Evolutionary conservation across 75 land plant species (phyloP), one percentile per base, ranked within the genome.

Genomic region (Selaginella moellendorffii): DNA sequence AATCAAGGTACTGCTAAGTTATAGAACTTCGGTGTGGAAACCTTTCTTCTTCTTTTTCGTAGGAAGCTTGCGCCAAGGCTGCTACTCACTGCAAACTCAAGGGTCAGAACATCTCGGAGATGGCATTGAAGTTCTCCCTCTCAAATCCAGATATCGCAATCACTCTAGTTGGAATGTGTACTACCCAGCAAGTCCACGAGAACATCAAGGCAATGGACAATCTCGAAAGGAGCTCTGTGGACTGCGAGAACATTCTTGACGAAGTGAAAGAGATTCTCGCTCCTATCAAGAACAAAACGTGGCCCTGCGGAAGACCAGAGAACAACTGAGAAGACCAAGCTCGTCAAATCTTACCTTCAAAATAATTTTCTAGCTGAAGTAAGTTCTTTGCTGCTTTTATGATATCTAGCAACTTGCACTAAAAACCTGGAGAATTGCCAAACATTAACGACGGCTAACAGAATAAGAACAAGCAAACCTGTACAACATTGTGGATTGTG

Each of bases 81-180:
- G 83, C 76, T 24, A 71, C 63, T 14, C 62, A 80, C 65, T 91
- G 97, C 73, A 87, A 79, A 71, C 73, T 56, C 31, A 85, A 85
- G 31, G 97, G 93, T n/a, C 84, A 79, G 70, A 85, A 73, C 60
- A 87, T 91, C 27, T 76, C 97, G 53, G 81, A 91, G 70, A 54
- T 91, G 63, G 83, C 97, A 23, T 26, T 91, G 69, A 86, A 87
- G 63, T 91, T 77, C 64, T 80, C 95, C 51, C 68, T 91, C 76
- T 62, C 76, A 46, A 91, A 91, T 68, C 71, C 66, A 21, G 83
- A 81, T 31, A 81, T 91, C 56, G 75, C 93, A 1, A 63, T 84
- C 14, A 87, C 83, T 63, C 70, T 91, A 31, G 93, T 91, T 68
- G 97, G 97, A 30, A 91, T 91, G 97, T 82, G 79, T 71, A 81